Evolutionary conservation across 768 basidiomycete species (phyloP).

Genomic region (Russula emetica): DNA sequence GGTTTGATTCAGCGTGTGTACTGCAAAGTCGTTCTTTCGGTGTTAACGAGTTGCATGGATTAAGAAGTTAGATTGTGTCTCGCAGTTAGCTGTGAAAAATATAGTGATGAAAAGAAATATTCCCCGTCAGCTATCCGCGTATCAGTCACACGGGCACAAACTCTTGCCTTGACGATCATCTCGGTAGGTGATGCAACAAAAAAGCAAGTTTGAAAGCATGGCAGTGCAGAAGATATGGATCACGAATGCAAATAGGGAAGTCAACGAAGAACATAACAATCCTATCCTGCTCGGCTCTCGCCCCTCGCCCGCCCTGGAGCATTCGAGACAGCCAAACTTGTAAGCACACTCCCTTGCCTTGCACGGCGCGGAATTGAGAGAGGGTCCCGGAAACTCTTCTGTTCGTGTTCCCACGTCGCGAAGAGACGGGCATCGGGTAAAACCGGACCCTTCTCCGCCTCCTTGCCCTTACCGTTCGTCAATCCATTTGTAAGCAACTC

Average conservation of each 20-base stretch:
- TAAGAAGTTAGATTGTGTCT: conserved; percentile 25
- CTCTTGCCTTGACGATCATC: background rate
- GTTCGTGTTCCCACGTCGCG: conserved; percentile 49
- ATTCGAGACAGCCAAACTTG: conserved; percentile 18
- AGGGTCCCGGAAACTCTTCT: conserved; percentile 41
- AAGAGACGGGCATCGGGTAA: conserved; percentile 48
- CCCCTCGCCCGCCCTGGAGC: conserved; percentile 22
- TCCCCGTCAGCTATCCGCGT: background rate
- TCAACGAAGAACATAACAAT: conserved; percentile 4
- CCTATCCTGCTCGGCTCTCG: conserved; percentile 26
- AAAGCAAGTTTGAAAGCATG: conserved; percentile 21
- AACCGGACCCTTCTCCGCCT: conserved; percentile 30
- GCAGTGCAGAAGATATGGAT: conserved; percentile 9
- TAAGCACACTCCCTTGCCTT: conserved; percentile 27
- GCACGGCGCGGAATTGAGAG: conserved; percentile 32
- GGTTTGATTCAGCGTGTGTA: conserved; percentile 29
- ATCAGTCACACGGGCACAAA: background rate
- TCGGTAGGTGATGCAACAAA: conserved; percentile 1
- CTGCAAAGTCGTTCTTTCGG: conserved; percentile 26
- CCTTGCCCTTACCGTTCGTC: conserved; percentile 32
- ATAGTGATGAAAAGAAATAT: conserved; percentile 17
- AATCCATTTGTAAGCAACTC: conserved; percentile 28
- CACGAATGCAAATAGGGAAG: conserved; percentile 7
- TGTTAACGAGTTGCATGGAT: conserved; percentile 20
- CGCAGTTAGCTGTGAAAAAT: conserved; percentile 25